phyloP scores from a whole-genome alignment of 768 basidiomycete genomes.

The Imleria badia region DNA sequence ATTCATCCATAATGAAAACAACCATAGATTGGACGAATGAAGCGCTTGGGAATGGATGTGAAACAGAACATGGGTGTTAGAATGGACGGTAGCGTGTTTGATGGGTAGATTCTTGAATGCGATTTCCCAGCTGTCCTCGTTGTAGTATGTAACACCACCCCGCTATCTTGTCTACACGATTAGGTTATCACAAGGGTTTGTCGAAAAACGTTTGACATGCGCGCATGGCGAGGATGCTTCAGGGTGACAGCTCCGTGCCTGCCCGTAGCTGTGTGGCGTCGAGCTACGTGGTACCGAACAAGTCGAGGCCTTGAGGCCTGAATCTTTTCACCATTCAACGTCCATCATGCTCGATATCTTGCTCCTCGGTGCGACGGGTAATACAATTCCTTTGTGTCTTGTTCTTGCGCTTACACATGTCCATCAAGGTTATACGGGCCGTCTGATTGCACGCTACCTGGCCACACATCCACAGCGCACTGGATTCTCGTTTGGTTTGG shows the following conservation, averaged over 20 bases:
- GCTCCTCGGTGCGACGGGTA: constrained; percentile 68
- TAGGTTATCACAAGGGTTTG: neutral
- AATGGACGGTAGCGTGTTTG: constrained; percentile 74
- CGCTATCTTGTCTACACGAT: constrained; percentile 1
- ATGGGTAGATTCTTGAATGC: constrained; percentile 31
- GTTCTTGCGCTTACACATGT: constrained; percentile 10
- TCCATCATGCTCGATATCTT: constrained; percentile 53
- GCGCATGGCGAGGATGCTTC: constrained; percentile 10
- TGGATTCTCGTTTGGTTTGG: constrained; percentile 65
- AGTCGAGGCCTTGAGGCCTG: neutral
- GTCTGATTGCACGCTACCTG: constrained; percentile 68
- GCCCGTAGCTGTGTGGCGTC: constrained; percentile 6
- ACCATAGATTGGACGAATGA: constrained; percentile 74
- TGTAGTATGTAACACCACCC: neutral
- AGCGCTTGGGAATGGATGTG: constrained; percentile 83
- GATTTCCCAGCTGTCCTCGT: neutral
- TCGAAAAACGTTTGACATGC: constrained; percentile 8
- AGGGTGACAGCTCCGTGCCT: neutral
- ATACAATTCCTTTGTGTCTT: constrained; percentile 6
- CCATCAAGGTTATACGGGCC: constrained; percentile 61
- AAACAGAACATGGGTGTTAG: constrained; percentile 83
- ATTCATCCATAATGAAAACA: neutral
- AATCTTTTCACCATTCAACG: constrained; percentile 11
- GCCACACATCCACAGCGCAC: constrained; percentile 56
- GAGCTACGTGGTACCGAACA: neutral